Conservation (phyloP, 225 moss, liverwort and hornwort species). For the Pleurozium schreberi region DNA sequence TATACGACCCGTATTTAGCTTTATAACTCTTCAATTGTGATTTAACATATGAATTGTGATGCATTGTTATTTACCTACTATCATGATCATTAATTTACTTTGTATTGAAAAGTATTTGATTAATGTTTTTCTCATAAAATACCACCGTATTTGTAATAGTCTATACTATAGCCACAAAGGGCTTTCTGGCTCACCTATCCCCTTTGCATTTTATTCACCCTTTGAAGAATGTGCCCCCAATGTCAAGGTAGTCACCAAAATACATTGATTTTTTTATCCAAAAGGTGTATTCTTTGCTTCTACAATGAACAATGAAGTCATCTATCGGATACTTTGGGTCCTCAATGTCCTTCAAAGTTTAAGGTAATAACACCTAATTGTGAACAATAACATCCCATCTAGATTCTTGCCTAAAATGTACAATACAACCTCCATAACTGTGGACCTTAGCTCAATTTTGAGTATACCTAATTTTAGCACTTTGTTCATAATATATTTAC, state of each 20-base stretch:
- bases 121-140: too few relatives aligned
- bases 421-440: background rate
- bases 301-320: background rate
- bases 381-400: background rate
- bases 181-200: too few relatives aligned
- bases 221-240: background rate
- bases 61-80: too few relatives aligned
- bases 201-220: background rate
- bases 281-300: background rate
- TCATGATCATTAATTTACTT: too few relatives aligned
- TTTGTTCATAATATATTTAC: background rate
- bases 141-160: too few relatives aligned
- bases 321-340: background rate
- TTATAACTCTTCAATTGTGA: too few relatives aligned
- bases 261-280: background rate
- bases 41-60: too few relatives aligned
- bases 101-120: too few relatives aligned
- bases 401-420: background rate
- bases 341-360: accelerated
- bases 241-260: background rate
- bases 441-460: too few relatives aligned
- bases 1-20: too few relatives aligned
- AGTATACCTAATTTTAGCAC: background rate
- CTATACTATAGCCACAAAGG: too few relatives aligned
- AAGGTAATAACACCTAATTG: background rate